A percentile compares a stretch with the other conserved stretches of the same genome.
Conservation (phyloP, 495 filamentous ascomycete genomes). For the Neurospora africana region DNA sequence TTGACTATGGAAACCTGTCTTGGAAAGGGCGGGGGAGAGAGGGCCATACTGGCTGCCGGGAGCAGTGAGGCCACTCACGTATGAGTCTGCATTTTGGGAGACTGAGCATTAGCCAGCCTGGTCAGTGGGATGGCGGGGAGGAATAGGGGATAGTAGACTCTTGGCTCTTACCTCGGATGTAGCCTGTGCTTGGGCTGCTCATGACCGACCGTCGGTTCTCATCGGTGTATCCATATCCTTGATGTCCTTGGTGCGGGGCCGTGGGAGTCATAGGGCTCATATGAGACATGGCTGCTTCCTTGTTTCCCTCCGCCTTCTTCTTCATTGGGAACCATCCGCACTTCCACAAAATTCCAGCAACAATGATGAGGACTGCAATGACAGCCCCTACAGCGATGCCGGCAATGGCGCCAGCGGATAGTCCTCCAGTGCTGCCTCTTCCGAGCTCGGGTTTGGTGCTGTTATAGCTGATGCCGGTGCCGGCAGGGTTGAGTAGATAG, state of each 20-base stretch:
- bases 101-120: neutral
- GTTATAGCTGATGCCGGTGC: neutral
- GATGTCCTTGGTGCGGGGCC: neutral
- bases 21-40: neutral
- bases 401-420: constrained; percentile 7
- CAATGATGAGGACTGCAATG: neutral
- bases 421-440: neutral
- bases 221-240: neutral
- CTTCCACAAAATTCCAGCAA: constrained; percentile 3
- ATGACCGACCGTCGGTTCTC: neutral
- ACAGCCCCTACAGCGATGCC: constrained; percentile 7
- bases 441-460: too few species aligned
- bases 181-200: neutral
- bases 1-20: neutral
- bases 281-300: neutral
- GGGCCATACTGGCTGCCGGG: neutral
- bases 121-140: neutral
- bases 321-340: constrained; percentile 2
- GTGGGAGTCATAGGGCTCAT: neutral
- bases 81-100: neutral
- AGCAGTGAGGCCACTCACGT: neutral
- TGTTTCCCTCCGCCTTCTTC: neutral
- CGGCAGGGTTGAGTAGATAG: neutral
- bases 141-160: neutral
- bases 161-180: neutral